Conservation (phyloP, 2,329 filamentous ascomycete genomes). For the Penicillium sclerotiorum region DNA sequence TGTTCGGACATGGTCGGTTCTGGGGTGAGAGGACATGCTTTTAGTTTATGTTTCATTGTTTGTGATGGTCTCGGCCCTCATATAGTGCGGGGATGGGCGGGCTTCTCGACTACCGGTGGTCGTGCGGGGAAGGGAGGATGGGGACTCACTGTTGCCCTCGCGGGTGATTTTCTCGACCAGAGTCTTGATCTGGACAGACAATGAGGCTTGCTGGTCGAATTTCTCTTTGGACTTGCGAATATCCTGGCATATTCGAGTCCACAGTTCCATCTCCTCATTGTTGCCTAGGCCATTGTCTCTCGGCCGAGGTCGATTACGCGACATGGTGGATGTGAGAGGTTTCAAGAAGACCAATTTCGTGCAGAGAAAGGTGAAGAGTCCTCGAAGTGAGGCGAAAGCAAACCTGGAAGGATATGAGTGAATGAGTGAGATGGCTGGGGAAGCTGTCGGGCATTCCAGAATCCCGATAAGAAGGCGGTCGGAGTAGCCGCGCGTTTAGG, state of each 20-base stretch:
- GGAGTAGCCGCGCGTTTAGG: conserved; percentile 5
- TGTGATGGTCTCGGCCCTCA: too few relatives aligned
- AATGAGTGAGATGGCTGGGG: neutral
- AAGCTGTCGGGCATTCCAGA: neutral
- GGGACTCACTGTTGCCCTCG: conserved; percentile 45
- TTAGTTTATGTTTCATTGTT: conserved; percentile 8
- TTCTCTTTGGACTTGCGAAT: conserved; percentile 48
- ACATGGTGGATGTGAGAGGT: conserved; percentile 32
- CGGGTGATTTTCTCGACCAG: conserved; percentile 49
- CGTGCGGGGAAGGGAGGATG: neutral
- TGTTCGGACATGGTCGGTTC: conserved; percentile 44
- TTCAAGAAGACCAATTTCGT: neutral
- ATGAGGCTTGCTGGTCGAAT: conserved; percentile 43
- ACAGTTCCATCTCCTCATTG: conserved; percentile 49
- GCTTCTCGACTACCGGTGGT: too few relatives aligned
- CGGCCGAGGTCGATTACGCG: conserved; percentile 45
- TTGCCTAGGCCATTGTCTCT: conserved; percentile 48
- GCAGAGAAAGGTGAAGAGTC: neutral
- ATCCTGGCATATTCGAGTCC: conserved; percentile 48
- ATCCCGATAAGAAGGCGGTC: conserved; percentile 6
- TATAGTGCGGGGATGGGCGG: too few relatives aligned
- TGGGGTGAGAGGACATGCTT: conserved; percentile 23
- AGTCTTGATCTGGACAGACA: conserved; percentile 44
- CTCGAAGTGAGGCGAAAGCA: too few relatives aligned
- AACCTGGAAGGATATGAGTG: neutral